Conservation (phyloP, 2,329 filamentous ascomycete genomes). For the Pseudogymnoascus sp. region DNA sequence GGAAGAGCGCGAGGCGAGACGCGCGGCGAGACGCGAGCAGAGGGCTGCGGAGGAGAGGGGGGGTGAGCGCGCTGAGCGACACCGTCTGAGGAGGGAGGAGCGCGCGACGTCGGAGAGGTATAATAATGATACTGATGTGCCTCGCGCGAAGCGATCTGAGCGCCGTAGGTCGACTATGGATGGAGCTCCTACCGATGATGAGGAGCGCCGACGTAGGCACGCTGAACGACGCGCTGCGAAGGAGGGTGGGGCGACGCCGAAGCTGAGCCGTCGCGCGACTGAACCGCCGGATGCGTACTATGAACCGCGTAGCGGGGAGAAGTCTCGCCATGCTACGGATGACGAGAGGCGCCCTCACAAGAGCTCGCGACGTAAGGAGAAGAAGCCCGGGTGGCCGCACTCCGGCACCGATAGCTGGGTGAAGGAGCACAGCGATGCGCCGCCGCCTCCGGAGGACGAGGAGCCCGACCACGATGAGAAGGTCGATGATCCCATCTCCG, state of each 20-base stretch:
- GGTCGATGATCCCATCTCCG: slow-evolving; percentile 20
- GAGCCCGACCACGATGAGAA: slow-evolving; percentile 13
- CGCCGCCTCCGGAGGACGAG: slow-evolving; percentile 45
- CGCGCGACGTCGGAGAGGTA: slow-evolving; percentile 41
- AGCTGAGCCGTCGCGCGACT: slow-evolving; percentile 35
- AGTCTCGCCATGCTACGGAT: slow-evolving; percentile 29
- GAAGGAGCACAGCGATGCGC: slow-evolving; percentile 56
- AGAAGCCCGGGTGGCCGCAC: slow-evolving; percentile 48
- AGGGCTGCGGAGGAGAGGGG: slow-evolving; percentile 33
- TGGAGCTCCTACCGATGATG: slow-evolving; percentile 41
- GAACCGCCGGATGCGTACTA: slow-evolving; percentile 40
- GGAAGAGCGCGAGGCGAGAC: slow-evolving; percentile 53
- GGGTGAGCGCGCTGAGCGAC: slow-evolving; percentile 42
- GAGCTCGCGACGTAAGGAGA: slow-evolving; percentile 22
- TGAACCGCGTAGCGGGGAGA: slow-evolving; percentile 37
- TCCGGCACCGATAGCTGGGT: slow-evolving; percentile 61
- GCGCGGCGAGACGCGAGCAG: slow-evolving; percentile 48
- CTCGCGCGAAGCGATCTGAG: slow-evolving; percentile 35
- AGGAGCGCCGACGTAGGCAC: slow-evolving; percentile 46
- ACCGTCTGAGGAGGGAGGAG: slow-evolving; percentile 38
- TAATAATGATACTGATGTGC: slow-evolving; percentile 41
- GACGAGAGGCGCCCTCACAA: slow-evolving; percentile 21
- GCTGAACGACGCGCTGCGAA: slow-evolving; percentile 44
- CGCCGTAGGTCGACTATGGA: slow-evolving; percentile 43
- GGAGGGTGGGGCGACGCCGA: slow-evolving; percentile 30